Percentiles rank a stretch among this genome's conserved stretches.
phyloP scores from a whole-genome alignment of 441 rosid genomes.

The Corymbia calophylla region DNA sequence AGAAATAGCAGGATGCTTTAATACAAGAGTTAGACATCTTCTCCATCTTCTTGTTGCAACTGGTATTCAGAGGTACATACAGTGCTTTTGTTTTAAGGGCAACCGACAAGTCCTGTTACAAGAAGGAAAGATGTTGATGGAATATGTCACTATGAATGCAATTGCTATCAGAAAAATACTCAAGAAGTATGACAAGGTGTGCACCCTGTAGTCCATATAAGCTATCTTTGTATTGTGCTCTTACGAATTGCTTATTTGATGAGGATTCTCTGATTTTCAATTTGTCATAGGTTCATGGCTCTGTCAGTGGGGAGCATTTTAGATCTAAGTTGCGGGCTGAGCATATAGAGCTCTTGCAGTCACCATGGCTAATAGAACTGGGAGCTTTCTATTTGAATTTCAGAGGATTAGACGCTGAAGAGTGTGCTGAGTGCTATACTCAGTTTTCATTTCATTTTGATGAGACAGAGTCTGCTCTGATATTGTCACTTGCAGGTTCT shows the following conservation, averaged over 20 bases:
- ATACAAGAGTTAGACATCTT: constrained; percentile 63
- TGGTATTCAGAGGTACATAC: constrained; percentile 58
- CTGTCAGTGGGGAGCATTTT: constrained; percentile 71
- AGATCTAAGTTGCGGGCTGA: constrained; percentile 74
- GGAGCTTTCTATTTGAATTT: constrained; percentile 83
- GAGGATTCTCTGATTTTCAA: background rate
- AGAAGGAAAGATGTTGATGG: constrained; percentile 67
- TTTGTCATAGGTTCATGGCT: constrained; percentile 59
- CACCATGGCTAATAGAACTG: constrained; percentile 90
- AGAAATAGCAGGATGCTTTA: constrained; percentile 73
- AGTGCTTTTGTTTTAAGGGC: constrained; percentile 36
- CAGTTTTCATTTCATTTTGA: constrained; percentile 49
- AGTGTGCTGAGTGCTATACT: constrained; percentile 30
- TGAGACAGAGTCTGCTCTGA: constrained; percentile 43
- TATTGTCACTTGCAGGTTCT: constrained; percentile 50
- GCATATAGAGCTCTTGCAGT: constrained; percentile 77
- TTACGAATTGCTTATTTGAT: background rate
- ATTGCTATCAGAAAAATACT: constrained; percentile 81
- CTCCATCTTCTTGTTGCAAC: constrained; percentile 67
- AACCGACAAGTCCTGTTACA: constrained; percentile 45
- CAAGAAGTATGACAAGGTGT: constrained; percentile 89
- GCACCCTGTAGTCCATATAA: background rate
- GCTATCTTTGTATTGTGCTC: background rate
- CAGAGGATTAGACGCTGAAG: constrained; percentile 32
- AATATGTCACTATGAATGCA: constrained; percentile 79